Percentiles rank a stretch among this genome's conserved stretches.
Evolutionary conservation across 257 asterid species (phyloP).

Genomic region (Rauvolfia tetraphylla): DNA sequence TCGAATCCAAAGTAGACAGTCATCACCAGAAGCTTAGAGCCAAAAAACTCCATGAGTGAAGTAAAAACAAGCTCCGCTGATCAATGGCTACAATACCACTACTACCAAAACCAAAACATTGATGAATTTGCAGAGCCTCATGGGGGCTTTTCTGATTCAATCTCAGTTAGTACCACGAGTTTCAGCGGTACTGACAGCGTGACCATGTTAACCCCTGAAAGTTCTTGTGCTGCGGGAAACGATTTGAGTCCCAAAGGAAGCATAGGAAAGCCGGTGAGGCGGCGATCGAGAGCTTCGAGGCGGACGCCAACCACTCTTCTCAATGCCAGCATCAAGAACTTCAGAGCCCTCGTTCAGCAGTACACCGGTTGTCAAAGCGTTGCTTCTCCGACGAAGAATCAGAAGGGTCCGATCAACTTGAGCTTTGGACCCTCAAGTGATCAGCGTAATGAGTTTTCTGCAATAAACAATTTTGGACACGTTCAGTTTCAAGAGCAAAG

Average conservation of each 20-base stretch:
- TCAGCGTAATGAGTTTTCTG: neutral
- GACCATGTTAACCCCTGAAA: constrained; percentile 14
- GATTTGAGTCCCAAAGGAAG: constrained; percentile 19
- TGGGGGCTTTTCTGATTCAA: constrained; percentile 11
- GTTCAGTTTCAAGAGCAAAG: neutral
- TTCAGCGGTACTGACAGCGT: neutral
- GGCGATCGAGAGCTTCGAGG: constrained; percentile 38
- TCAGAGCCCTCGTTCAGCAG: constrained; percentile 59
- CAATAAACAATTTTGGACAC: neutral
- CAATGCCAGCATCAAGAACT: constrained; percentile 47
- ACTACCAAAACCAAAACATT: constrained; percentile 11
- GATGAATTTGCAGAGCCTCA: constrained; percentile 13
- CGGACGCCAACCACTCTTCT: constrained; percentile 44
- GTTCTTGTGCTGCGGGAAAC: constrained; percentile 1
- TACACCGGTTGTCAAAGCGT: constrained; percentile 49
- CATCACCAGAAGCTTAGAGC: neutral
- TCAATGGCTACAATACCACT: constrained; percentile 9
- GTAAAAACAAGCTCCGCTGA: constrained; percentile 3
- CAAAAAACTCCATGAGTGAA: constrained; percentile 10
- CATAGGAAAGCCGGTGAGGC: constrained; percentile 26
- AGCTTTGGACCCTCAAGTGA: constrained; percentile 32
- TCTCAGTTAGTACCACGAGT: neutral
- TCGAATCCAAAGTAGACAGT: neutral
- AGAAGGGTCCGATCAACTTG: constrained; percentile 55
- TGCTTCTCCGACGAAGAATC: constrained; percentile 9